Conservation (phyloP, 73 alveolate genomes). For the Stentor roeselii region DNA sequence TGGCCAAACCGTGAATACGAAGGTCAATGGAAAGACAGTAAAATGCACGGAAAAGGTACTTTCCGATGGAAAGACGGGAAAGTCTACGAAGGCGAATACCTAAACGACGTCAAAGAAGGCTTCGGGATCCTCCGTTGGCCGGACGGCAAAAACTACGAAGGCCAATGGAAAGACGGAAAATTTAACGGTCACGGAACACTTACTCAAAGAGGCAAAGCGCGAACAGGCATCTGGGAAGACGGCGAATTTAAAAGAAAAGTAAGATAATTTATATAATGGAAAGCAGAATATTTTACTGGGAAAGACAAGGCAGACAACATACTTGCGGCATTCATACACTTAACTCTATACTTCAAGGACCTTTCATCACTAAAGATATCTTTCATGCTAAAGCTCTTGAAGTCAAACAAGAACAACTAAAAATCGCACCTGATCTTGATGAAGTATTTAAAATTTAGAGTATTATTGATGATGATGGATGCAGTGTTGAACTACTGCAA, state of each 20-base stretch:
- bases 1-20: slow-evolving; percentile 12
- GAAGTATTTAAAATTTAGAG: background rate
- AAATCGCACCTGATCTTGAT: background rate
- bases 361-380: background rate
- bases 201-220: background rate
- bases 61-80: slow-evolving; percentile 33
- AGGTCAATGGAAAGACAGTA: slow-evolving; percentile 24
- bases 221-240: slow-evolving; percentile 15
- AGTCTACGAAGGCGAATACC: slow-evolving; percentile 18
- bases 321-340: background rate
- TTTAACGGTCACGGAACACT: slow-evolving; percentile 9
- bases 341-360: background rate
- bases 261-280: background rate
- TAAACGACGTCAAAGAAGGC: background rate
- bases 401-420: background rate
- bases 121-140: background rate
- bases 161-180: background rate
- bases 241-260: slow-evolving; percentile 5
- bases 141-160: slow-evolving; percentile 20
- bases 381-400: background rate
- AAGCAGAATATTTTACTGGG: background rate
- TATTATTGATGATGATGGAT: background rate
- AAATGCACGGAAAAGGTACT: slow-evolving; percentile 37
- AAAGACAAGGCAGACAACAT: background rate
- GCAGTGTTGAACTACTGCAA: background rate